Conservation (phyloP, 495 filamentous ascomycete species). For the Tuber magnatum region DNA sequence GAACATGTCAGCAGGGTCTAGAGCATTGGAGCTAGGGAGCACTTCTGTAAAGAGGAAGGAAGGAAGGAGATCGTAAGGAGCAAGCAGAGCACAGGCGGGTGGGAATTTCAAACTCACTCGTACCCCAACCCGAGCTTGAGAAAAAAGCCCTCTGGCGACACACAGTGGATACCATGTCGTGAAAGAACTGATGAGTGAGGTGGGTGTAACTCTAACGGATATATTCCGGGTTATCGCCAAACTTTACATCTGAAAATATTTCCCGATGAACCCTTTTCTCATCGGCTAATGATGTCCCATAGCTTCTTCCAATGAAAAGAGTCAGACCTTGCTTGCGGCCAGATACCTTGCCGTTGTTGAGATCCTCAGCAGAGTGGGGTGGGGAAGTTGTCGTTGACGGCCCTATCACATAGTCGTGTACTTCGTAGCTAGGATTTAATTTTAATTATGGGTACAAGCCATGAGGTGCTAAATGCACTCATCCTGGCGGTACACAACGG, state of each 20-base stretch:
- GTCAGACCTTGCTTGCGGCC: neutral
- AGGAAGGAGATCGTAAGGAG: slow-evolving; percentile 1
- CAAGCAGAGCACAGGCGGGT: neutral
- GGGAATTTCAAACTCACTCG: neutral
- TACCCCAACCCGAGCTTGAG: neutral
- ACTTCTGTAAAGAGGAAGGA: neutral
- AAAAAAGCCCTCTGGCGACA: neutral
- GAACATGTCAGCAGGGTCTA: neutral
- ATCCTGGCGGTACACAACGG: slow-evolving; percentile 23
- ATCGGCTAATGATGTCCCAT: neutral
- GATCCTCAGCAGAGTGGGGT: neutral
- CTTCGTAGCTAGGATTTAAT: neutral
- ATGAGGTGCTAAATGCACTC: slow-evolving; percentile 25
- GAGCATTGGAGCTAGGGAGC: neutral
- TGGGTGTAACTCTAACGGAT: neutral
- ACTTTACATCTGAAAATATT: slow-evolving; percentile 2
- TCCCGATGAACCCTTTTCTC: neutral
- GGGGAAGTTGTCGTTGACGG: neutral
- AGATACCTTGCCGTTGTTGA: neutral
- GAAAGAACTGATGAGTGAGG: neutral
- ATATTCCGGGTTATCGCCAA: slow-evolving; percentile 4
- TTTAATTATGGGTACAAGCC: neutral
- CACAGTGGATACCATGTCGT: neutral
- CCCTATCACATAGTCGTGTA: neutral
- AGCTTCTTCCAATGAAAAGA: neutral